Evolutionary conservation across 1,284 basidiomycete species (phyloP).

Genomic region (Somion occarium): DNA sequence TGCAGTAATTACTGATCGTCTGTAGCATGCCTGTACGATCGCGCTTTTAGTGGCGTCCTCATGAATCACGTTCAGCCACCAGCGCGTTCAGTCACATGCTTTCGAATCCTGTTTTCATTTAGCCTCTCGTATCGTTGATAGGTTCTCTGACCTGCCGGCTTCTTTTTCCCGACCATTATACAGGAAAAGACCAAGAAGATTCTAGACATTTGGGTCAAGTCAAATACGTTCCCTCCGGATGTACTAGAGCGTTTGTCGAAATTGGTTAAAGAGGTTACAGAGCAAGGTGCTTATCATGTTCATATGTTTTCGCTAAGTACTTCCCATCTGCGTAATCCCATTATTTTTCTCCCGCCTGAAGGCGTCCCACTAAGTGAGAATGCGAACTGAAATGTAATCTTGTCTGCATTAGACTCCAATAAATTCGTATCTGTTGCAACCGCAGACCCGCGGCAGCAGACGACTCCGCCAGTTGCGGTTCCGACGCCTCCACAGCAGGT

Average conservation of each 20-base stretch:
- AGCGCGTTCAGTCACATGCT: slow-evolving; percentile 17
- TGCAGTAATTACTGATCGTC: background rate
- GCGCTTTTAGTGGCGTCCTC: background rate
- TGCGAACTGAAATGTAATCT: slow-evolving; percentile 61
- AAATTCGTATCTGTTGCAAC: slow-evolving; percentile 33
- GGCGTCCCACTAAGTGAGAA: slow-evolving; percentile 43
- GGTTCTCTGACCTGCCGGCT: slow-evolving; percentile 2
- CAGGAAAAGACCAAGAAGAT: slow-evolving; percentile 95
- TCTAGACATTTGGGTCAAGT: slow-evolving; percentile 91
- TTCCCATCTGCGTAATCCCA: slow-evolving; percentile 59
- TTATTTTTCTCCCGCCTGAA: slow-evolving; percentile 37
- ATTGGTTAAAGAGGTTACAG: slow-evolving; percentile 49
- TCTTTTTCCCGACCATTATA: slow-evolving; percentile 18
- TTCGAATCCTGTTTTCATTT: slow-evolving; percentile 3
- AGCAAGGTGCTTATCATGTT: slow-evolving; percentile 80
- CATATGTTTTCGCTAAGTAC: slow-evolving; percentile 75
- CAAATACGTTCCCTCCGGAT: slow-evolving; percentile 74
- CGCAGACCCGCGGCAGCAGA: slow-evolving; percentile 36
- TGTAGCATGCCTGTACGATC: background rate
- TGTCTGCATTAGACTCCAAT: slow-evolving; percentile 59
- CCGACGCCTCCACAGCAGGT: slow-evolving; percentile 20
- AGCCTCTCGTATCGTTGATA: background rate
- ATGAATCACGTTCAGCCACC: slow-evolving; percentile 6
- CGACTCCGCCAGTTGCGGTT: slow-evolving; percentile 20
- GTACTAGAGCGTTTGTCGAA: slow-evolving; percentile 65